Evolutionary conservation across 1,139 yeast species (phyloP).

Genomic region (Scheffersomyces illinoinensis): DNA sequence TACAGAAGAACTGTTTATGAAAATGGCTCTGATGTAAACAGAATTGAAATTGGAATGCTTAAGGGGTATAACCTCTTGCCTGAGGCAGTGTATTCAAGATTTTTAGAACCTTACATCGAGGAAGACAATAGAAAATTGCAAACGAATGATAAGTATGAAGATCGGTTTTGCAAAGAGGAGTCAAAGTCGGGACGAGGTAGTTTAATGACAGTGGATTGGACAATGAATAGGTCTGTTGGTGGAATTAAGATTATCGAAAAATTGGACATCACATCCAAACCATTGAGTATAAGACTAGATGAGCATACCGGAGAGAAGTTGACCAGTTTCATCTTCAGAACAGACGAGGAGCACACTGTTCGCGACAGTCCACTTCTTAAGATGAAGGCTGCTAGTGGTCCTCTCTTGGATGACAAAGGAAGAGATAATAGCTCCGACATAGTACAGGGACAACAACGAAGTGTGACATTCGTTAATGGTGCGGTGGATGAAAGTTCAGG

Average conservation of each 20-base stretch:
- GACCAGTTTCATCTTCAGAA: slow-evolving; percentile 56
- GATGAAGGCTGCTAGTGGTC: slow-evolving; percentile 6
- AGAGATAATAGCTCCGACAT: background rate
- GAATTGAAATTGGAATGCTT: slow-evolving; percentile 45
- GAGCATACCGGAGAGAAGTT: slow-evolving; percentile 60
- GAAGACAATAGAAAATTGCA: background rate
- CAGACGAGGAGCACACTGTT: slow-evolving; percentile 22
- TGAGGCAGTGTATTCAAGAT: slow-evolving; percentile 34
- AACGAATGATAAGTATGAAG: background rate
- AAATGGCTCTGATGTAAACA: slow-evolving; percentile 44
- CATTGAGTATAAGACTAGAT: slow-evolving; percentile 59
- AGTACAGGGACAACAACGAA: background rate
- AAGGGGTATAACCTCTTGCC: slow-evolving; percentile 41
- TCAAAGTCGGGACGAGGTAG: slow-evolving; percentile 15
- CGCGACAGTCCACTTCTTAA: slow-evolving; percentile 32
- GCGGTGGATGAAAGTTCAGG: slow-evolving; percentile 6
- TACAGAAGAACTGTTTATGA: slow-evolving; percentile 51
- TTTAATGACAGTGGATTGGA: slow-evolving; percentile 57
- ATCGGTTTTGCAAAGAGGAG: slow-evolving; percentile 8
- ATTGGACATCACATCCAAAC: slow-evolving; percentile 53
- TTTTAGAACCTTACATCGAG: slow-evolving; percentile 33
- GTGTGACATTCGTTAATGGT: slow-evolving; percentile 4
- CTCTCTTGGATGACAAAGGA: slow-evolving; percentile 10
- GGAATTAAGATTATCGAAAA: slow-evolving; percentile 63
- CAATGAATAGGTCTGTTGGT: slow-evolving; percentile 65